phyloP scores from a whole-genome alignment of 139 green algal genomes.

The Gonium pectorale region DNA sequence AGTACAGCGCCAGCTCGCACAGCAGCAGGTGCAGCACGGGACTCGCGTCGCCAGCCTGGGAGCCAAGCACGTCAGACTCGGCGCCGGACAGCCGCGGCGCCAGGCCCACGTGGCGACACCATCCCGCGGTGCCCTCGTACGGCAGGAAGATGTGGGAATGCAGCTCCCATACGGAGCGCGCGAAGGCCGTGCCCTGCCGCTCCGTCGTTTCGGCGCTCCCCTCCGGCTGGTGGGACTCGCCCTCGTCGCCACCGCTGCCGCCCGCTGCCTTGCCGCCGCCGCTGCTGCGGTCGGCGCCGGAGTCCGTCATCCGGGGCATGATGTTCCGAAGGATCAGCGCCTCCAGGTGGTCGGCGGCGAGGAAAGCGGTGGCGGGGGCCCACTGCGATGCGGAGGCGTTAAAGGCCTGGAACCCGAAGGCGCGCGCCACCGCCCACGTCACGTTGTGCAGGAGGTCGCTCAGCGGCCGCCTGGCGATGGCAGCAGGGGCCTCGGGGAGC shows the following conservation, averaged over 20 bases:
- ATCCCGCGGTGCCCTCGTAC: constrained; percentile 18
- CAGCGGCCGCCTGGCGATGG: constrained; percentile 3
- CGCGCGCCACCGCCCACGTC: constrained; percentile 12
- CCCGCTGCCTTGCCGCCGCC: not conserved
- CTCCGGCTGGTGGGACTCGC: not conserved
- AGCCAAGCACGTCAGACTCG: constrained; percentile 2
- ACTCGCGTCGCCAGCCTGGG: not conserved
- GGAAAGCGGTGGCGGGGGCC: constrained; percentile 44
- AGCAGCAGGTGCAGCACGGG: constrained; percentile 38
- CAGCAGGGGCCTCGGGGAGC: constrained; percentile 23
- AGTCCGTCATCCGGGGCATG: constrained; percentile 12
- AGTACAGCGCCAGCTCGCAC: constrained; percentile 48
- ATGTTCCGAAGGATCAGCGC: constrained; percentile 27
- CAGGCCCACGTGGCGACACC: constrained; percentile 19
- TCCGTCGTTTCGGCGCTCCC: not conserved
- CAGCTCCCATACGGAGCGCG: constrained; percentile 28
- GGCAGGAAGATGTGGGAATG: constrained; percentile 40
- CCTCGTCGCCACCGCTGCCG: not conserved
- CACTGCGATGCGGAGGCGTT: constrained; percentile 12
- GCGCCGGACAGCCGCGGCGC: not conserved
- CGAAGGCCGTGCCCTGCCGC: constrained; percentile 1
- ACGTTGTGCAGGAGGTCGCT: constrained; percentile 26
- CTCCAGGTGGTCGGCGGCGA: constrained; percentile 44
- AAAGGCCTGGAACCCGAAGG: constrained; percentile 49
- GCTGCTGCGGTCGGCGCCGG: not conserved